phyloP scores from a whole-genome alignment of 164 flowering plant species.

The Chimonanthus praecox region DNA sequence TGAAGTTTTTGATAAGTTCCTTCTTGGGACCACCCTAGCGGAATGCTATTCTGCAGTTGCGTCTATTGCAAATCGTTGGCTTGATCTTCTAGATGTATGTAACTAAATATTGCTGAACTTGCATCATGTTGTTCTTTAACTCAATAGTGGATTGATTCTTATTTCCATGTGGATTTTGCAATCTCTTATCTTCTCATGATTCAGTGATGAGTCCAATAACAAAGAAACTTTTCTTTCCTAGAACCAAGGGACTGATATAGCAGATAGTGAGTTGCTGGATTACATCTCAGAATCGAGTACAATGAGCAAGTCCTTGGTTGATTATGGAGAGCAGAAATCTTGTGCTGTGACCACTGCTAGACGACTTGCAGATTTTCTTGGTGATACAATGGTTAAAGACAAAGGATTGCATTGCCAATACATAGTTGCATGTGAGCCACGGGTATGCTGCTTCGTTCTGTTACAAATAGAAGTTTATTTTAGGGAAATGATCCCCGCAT shows the following conservation, averaged over 20 bases:
- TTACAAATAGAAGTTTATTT: too few relatives aligned
- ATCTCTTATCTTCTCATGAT: background rate
- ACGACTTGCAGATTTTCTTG: constrained; percentile 96
- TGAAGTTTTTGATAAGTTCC: constrained; percentile 96
- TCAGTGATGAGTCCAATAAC: background rate
- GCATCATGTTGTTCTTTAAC: background rate
- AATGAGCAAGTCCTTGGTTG: constrained; percentile 97
- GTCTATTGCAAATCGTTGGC: constrained; percentile 95
- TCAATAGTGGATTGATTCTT: background rate
- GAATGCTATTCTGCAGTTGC: constrained; percentile 97
- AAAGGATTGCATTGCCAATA: constrained; percentile 94
- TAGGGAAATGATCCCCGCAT: too few relatives aligned
- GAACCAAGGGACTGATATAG: constrained; percentile 95
- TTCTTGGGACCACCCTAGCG: constrained; percentile 81
- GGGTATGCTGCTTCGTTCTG: constrained; percentile 37
- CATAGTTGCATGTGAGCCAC: constrained; percentile 95
- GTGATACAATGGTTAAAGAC: constrained; percentile 94
- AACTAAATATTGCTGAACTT: constrained; percentile 3
- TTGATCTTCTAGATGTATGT: constrained; percentile 97
- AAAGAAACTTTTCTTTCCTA: constrained; percentile 15
- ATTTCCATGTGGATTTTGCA: background rate
- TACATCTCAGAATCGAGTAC: constrained; percentile 99
- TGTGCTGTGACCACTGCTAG: constrained; percentile 99
- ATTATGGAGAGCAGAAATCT: constrained; percentile 96
- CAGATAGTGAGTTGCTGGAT: constrained; percentile 90